These are phyloP conservation scores for Aurantiochytrium sp. DNA, from an alignment of 108 stramenopile species.

Conservation along the genomic window DNA sequence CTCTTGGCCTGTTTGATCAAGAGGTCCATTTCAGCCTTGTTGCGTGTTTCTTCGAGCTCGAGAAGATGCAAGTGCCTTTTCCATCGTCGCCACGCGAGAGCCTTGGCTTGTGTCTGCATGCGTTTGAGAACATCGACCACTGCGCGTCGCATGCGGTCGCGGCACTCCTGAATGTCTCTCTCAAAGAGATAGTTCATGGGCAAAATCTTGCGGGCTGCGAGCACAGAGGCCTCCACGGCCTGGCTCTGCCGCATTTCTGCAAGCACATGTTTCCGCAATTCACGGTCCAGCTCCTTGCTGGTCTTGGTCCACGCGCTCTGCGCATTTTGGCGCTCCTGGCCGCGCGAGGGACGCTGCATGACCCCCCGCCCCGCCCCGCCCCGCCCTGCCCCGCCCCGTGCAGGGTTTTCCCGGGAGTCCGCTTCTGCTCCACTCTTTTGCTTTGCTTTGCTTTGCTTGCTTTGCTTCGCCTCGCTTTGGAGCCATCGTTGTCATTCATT, in stretches of 20 bases:
- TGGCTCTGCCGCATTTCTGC: not conserved
- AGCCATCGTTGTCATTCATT: too few species aligned
- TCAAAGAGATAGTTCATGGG: not conserved
- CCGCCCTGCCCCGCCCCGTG: too few species aligned
- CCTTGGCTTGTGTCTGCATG: not conserved
- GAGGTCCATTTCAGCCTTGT: not conserved
- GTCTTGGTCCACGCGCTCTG: too few species aligned
- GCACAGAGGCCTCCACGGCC: not conserved
- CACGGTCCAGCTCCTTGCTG: not conserved
- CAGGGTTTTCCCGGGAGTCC: too few species aligned
- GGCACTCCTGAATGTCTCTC: not conserved
- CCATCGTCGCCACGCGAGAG: not conserved
- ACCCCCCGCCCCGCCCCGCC: too few species aligned
- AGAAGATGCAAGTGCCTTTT: not conserved
- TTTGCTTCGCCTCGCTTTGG: too few species aligned
- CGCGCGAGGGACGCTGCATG: too few species aligned
- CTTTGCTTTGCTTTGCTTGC: too few species aligned
- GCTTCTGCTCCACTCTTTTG: too few species aligned
- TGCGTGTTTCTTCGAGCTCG: not conserved
- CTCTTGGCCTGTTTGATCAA: not conserved
- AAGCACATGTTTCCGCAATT: not conserved
- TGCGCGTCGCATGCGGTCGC: constrained; percentile 3
- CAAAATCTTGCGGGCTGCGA: not conserved
- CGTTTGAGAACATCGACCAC: not conserved
- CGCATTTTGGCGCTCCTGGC: too few species aligned